Conservation (phyloP, 1,284 basidiomycete genomes). For the Pseudozyma sp. region DNA sequence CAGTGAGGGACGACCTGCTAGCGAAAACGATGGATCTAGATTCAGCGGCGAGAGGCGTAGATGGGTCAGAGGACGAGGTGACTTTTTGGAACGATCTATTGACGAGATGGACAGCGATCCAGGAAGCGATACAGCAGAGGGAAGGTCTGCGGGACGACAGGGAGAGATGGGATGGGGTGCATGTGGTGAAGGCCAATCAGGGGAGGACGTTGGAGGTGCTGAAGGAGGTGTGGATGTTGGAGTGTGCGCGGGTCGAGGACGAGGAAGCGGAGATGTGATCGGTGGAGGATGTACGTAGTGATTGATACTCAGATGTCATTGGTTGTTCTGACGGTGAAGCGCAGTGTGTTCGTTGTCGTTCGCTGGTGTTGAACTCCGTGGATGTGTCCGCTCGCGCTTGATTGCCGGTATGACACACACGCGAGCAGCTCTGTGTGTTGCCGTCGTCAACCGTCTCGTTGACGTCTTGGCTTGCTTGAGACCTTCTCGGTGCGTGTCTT, state of each 20-base stretch:
- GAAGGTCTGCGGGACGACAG: constrained; percentile 3
- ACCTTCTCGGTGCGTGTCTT: no score
- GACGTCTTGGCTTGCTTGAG: no score
- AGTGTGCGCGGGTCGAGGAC: not conserved
- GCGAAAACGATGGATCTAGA: constrained; percentile 28
- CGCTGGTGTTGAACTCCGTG: no score
- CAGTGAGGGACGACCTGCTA: constrained; percentile 41
- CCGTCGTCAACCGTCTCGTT: no score
- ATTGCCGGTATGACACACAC: no score
- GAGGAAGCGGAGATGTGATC: not conserved
- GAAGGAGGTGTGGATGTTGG: constrained; percentile 32
- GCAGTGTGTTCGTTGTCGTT: no score
- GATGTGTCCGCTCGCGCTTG: no score
- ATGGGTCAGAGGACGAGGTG: constrained; percentile 8
- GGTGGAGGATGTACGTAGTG: no score
- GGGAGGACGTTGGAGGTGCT: constrained; percentile 28
- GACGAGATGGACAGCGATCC: constrained; percentile 22
- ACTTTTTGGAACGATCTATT: constrained; percentile 24
- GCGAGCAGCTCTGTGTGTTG: no score
- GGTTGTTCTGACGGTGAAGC: no score
- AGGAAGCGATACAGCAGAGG: not conserved
- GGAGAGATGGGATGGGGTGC: constrained; percentile 13
- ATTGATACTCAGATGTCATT: no score
- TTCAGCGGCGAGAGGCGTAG: not conserved
- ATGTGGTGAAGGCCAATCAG: constrained; percentile 9